A percentile compares a stretch with the other conserved stretches of the same genome.
Evolutionary conservation across 2,329 filamentous ascomycete genomes (phyloP).

Genomic region (Pyrenochaeta sp.): DNA sequence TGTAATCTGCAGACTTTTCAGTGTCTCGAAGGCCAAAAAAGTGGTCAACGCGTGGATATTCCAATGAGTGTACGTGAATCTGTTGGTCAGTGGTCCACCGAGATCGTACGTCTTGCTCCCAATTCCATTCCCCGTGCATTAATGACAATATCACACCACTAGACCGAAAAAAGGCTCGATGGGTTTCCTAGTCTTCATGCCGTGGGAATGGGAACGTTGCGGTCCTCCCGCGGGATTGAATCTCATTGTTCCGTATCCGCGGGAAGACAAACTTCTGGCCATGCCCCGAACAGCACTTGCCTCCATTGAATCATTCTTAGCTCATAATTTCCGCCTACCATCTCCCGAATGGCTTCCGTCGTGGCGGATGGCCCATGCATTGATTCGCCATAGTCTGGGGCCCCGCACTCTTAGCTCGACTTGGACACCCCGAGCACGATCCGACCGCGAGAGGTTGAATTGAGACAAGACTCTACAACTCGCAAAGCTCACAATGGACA

Average conservation of each 20-base stretch:
- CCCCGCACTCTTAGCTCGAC: slow-evolving; percentile 22
- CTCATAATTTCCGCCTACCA: neutral
- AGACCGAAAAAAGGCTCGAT: too few relatives aligned
- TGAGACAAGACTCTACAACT: neutral
- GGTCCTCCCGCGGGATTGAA: neutral
- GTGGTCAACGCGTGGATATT: too few relatives aligned
- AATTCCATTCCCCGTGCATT: too few relatives aligned
- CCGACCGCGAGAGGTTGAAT: slow-evolving; percentile 4
- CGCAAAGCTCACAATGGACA: slow-evolving; percentile 1
- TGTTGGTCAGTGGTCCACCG: too few relatives aligned
- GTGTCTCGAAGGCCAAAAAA: too few relatives aligned
- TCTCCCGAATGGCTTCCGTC: slow-evolving; percentile 2
- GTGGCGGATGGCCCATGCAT: slow-evolving; percentile 9
- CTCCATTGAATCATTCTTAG: too few relatives aligned
- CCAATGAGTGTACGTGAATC: too few relatives aligned
- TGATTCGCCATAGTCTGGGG: slow-evolving; percentile 23
- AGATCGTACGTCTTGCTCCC: too few relatives aligned
- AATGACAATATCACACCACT: too few relatives aligned
- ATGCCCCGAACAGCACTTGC: neutral
- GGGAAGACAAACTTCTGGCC: neutral
- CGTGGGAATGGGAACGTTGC: neutral
- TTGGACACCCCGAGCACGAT: slow-evolving; percentile 6
- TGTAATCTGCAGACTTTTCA: too few relatives aligned
- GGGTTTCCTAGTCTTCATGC: neutral
- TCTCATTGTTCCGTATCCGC: slow-evolving; percentile 2